These are phyloP conservation scores for Boletus calvinii DNA, from an alignment of 1,284 basidiomycete genomes.

Conservation along the genomic window DNA sequence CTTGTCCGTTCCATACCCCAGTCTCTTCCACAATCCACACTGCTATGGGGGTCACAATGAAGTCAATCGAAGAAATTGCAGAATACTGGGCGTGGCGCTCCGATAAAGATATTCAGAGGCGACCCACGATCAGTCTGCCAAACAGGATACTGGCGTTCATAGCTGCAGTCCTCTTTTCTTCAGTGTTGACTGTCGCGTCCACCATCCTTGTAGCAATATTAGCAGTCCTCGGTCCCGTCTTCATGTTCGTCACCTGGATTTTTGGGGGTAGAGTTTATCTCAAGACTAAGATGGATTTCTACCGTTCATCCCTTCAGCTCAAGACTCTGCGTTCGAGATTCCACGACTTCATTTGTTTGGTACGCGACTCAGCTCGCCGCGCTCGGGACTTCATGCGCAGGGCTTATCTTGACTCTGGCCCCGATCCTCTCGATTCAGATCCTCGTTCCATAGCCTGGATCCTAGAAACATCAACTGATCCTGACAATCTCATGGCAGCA, in stretches of 20 bases:
- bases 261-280: not conserved
- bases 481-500: constrained; percentile 12
- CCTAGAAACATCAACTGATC: constrained; percentile 15
- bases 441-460: constrained; percentile 13
- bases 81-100: constrained; percentile 9
- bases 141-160: constrained; percentile 2
- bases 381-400: not conserved
- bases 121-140: not conserved
- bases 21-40: constrained; percentile 11
- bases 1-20: constrained; percentile 20
- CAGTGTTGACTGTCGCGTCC: not conserved
- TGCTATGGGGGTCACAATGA: not conserved
- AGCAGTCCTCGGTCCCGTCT: not conserved
- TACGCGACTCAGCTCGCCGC: constrained; percentile 1
- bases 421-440: not conserved
- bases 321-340: not conserved
- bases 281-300: not conserved
- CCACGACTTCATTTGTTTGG: not conserved
- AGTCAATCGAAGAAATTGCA: constrained; percentile 7
- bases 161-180: not conserved
- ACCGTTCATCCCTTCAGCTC: not conserved
- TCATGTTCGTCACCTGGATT: not conserved
- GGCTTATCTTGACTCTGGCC: not conserved
- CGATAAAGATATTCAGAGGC: not conserved
- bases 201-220: not conserved